A percentile compares a stretch with the other conserved stretches of the same genome.
These are phyloP conservation scores for Calonectria pauciramosa DNA, from an alignment of 2,329 filamentous ascomycete genomes.

Conservation along the genomic window DNA sequence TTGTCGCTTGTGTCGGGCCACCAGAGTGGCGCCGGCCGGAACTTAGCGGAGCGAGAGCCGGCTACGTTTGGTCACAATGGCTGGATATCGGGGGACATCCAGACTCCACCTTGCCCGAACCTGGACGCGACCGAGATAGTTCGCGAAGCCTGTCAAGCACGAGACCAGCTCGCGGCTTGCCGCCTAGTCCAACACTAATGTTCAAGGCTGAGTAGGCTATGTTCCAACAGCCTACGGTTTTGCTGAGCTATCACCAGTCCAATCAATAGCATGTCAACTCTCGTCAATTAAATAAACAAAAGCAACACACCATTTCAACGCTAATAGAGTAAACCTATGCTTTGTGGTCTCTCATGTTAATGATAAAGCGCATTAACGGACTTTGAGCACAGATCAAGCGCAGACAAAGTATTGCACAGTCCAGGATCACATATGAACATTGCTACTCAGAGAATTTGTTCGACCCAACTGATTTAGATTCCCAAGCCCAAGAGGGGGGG, in stretches of 20 bases:
- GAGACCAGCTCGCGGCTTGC: not conserved
- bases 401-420: not conserved
- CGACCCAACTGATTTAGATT: not conserved
- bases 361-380: not conserved
- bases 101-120: not conserved
- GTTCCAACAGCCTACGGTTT: not conserved
- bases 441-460: not conserved
- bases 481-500: not conserved
- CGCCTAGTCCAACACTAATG: not conserved
- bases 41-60: not conserved
- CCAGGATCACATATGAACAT: not conserved
- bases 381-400: too few relatives aligned
- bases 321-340: not conserved
- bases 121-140: not conserved
- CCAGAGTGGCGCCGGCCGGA: not conserved
- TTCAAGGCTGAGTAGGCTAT: not conserved
- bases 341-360: too few relatives aligned
- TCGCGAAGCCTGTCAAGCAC: not conserved
- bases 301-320: not conserved
- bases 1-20: not conserved
- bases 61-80: not conserved
- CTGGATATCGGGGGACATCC: not conserved
- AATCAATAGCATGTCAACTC: not conserved
- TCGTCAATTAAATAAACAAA: not conserved
- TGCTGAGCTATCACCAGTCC: not conserved